Conservation (phyloP, 192 early-diverging fungal genomes). For the Coemansia sp. region DNA sequence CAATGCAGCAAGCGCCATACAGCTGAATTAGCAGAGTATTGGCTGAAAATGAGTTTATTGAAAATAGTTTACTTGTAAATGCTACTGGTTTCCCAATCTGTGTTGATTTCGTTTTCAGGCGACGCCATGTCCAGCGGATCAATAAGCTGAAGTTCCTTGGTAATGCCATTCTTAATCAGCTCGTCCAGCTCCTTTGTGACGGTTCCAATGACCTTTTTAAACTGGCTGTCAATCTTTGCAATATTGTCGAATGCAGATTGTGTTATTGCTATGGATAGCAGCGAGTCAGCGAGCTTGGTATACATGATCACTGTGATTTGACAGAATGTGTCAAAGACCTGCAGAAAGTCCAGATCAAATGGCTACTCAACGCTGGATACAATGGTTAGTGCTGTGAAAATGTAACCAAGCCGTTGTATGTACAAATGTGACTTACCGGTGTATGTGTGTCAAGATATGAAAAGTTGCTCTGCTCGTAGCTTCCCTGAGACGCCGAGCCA, state of each 20-base stretch:
- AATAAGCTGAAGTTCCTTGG: constrained; percentile 60
- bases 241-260: constrained; percentile 63
- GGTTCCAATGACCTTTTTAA: constrained; percentile 66
- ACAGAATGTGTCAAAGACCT: constrained; percentile 66
- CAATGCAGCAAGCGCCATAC: no score
- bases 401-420: neutral
- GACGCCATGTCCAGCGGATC: constrained; percentile 59
- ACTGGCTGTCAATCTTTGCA: constrained; percentile 63
- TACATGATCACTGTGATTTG: constrained; percentile 65
- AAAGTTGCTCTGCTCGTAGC: constrained; percentile 47
- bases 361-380: constrained; percentile 26
- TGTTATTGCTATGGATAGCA: constrained; percentile 43
- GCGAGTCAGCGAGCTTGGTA: constrained; percentile 51
- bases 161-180: constrained; percentile 61
- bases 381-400: neutral
- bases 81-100: constrained; percentile 50
- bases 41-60: no score
- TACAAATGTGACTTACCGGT: constrained; percentile 23
- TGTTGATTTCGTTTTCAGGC: constrained; percentile 50
- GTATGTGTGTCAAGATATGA: constrained; percentile 55
- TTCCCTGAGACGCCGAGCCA: constrained; percentile 23
- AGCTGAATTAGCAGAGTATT: no score
- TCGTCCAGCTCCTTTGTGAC: constrained; percentile 67
- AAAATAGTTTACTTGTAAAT: constrained; percentile 33
- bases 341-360: constrained; percentile 68